These are phyloP conservation scores for Metschnikowia borealis DNA, from an alignment of 805 yeast genomes.

Conservation along the genomic window DNA sequence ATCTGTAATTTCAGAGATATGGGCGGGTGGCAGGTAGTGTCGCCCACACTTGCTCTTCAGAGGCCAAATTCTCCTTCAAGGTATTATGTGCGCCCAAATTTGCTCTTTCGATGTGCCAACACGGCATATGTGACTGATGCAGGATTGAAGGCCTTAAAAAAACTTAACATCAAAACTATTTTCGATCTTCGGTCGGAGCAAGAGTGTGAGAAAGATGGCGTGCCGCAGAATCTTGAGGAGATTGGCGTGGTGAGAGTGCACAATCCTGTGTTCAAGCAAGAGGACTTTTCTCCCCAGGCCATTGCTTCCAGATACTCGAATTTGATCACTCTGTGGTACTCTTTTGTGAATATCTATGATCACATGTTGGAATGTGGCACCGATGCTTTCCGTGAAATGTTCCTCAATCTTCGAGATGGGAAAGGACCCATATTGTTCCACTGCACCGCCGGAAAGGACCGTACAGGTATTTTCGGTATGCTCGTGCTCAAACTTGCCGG, in stretches of 20 bases:
- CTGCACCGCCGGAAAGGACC: constrained; percentile 85
- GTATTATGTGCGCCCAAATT: constrained; percentile 47
- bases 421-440: constrained; percentile 52
- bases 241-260: constrained; percentile 48
- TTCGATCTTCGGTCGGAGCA: constrained; percentile 66
- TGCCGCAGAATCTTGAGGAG: constrained; percentile 30
- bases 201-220: constrained; percentile 49
- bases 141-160: constrained; percentile 43
- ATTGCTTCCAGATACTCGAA: constrained; percentile 53
- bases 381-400: constrained; percentile 45
- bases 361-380: constrained; percentile 52
- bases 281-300: constrained; percentile 61
- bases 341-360: constrained; percentile 60
- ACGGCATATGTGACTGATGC: constrained; percentile 46
- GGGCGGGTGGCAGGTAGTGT: constrained; percentile 63
- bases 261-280: constrained; percentile 52
- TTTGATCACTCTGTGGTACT: constrained; percentile 55
- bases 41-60: constrained; percentile 19
- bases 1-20: constrained; percentile 71
- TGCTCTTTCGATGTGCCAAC: constrained; percentile 62
- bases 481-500: constrained; percentile 59
- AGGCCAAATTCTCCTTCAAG: constrained; percentile 7
- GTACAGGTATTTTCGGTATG: constrained; percentile 76
- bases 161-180: constrained; percentile 48
- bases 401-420: constrained; percentile 53